Evolutionary conservation across 306 rosid genomes (phyloP).

Genomic region (Trichosanthes cucumerina): DNA sequence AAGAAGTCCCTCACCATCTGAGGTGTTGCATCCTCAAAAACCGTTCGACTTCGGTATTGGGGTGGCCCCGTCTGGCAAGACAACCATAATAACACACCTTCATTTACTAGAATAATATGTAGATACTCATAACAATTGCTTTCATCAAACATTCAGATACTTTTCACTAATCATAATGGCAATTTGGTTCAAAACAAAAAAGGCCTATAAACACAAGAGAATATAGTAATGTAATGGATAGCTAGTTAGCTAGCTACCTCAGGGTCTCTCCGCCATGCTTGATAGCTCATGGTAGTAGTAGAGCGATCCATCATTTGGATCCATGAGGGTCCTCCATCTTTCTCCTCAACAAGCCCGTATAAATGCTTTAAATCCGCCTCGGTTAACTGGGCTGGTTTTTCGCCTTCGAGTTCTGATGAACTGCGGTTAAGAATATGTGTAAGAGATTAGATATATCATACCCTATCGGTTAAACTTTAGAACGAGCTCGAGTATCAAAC

Average conservation of each 20-base stretch:
- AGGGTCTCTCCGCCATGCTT: slow-evolving; percentile 61
- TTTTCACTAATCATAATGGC: background rate
- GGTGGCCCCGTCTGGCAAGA: slow-evolving; percentile 44
- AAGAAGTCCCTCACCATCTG: slow-evolving; percentile 48
- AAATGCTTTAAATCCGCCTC: slow-evolving; percentile 39
- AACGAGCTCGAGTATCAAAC: background rate
- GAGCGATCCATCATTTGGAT: slow-evolving; percentile 95
- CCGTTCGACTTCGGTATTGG: slow-evolving; percentile 40
- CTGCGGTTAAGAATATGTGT: slow-evolving; percentile 14
- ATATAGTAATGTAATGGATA: background rate
- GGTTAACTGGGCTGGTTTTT: slow-evolving; percentile 18
- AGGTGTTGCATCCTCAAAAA: slow-evolving; percentile 46
- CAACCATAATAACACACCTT: background rate
- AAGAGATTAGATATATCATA: background rate
- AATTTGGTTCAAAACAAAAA: background rate
- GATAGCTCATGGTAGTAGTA: slow-evolving; percentile 56
- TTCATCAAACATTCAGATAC: background rate
- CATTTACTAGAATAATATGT: background rate
- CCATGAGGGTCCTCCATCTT: slow-evolving; percentile 93
- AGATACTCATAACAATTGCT: background rate
- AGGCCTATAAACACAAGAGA: background rate
- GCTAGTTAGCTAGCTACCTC: slow-evolving; percentile 21
- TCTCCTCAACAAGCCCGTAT: slow-evolving; percentile 38
- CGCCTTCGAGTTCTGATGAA: slow-evolving; percentile 26
- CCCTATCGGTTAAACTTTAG: background rate